Base-by-base conservation (phyloP, 2,329 filamentous ascomycete genomes). In the Pseudovirgaria hyperparasitica region DNA sequence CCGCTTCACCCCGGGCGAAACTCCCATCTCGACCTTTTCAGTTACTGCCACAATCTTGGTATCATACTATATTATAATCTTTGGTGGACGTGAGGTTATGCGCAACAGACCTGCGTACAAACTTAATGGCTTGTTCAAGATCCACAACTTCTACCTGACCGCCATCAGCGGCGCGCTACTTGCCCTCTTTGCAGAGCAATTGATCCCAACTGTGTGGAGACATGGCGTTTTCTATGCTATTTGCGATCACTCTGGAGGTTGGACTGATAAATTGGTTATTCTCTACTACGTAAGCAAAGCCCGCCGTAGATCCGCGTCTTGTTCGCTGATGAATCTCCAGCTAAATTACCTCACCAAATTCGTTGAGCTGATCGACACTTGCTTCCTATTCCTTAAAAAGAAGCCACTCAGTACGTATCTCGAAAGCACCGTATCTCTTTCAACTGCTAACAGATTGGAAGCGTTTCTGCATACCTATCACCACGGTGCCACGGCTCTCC, bases 301-400 rank as follows among this genome's bases (percentile, higher is more conserved):
- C 8, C 9, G 7, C 23, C 21, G 10, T 7, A 9, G 24, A 20
- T 32, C 28, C 19, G 8, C 7, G 12, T 27, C 22, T 26, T 24
- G 23, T 14, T 29, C 40, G 45, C 62, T 70, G 45, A 67, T 45
- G 26, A 19, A 12, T 19, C 10, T 9, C 11, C 50, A 94, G 86
- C 70, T 96, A 53, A 96, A 92, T 68, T 96, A 96, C 66, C 72
- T 94, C 29, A 96, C 86, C 62, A 96, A 96, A 62, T 96, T 93
- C 60, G 72, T 94, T 41, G 87, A 96, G 62, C 70, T 96, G 40
- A 65, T 96, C 44, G 87, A 96, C 60, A 96, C 87, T 33, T 76
- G 87, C 54, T 96, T 96, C 70, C 68, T 96, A 30, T 90, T 94
- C 65, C 73, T 96, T 57, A 96, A 96, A 78, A 96, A 96, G 78